These are phyloP conservation scores for Elsinoe perseae DNA, from an alignment of 2,329 filamentous ascomycete genomes.

Conservation along the genomic window DNA sequence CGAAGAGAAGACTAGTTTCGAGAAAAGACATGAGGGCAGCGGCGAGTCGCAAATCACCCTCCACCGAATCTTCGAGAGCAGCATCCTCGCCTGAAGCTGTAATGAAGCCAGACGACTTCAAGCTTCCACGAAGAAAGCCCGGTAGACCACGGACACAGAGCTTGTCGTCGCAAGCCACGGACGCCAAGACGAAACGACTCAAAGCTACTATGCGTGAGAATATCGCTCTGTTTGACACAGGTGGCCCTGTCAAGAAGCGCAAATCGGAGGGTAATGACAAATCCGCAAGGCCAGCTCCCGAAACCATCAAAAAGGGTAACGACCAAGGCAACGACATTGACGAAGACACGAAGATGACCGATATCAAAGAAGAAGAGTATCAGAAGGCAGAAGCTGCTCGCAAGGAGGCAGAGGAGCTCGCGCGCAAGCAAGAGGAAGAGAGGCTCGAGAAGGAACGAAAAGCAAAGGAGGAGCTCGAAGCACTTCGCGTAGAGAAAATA, in stretches of 20 bases:
- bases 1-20: conserved; percentile 29
- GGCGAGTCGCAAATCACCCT: conserved; percentile 25
- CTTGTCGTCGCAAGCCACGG: conserved; percentile 14
- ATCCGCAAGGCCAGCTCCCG: background rate
- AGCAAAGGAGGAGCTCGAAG: conserved; percentile 22
- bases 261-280: conserved; percentile 18
- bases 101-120: conserved; percentile 16
- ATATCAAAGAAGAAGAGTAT: conserved; percentile 20
- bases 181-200: conserved; percentile 21
- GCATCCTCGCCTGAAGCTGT: conserved; percentile 20
- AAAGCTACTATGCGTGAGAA: conserved; percentile 20
- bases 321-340: conserved; percentile 19
- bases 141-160: conserved; percentile 9
- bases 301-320: conserved; percentile 10
- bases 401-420: conserved; percentile 23
- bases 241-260: conserved; percentile 20
- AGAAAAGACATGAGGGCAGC: conserved; percentile 30
- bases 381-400: conserved; percentile 24
- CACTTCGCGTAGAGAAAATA: conserved; percentile 18
- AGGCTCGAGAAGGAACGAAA: conserved; percentile 21
- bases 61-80: conserved; percentile 23
- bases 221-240: conserved; percentile 14
- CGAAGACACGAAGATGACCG: conserved; percentile 15
- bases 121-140: conserved; percentile 16
- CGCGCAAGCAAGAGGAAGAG: conserved; percentile 18